Conservation (phyloP, 306 rosid genomes). For the Begonia peltatifolia region DNA sequence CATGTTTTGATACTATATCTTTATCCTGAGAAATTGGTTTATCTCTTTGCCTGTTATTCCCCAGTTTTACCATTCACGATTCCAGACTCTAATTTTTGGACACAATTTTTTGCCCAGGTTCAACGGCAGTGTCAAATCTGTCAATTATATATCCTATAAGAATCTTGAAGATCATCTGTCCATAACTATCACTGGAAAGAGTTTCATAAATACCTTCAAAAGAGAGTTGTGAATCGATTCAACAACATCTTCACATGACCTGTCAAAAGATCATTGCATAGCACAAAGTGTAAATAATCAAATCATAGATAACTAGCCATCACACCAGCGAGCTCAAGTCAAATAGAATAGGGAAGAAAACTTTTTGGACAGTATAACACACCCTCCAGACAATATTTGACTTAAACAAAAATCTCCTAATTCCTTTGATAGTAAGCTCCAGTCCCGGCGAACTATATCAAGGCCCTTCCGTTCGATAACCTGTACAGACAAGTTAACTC, state of each 20-base stretch:
- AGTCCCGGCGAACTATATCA: conserved; percentile 96
- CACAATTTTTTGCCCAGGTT: no score
- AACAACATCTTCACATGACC: conserved; percentile 88
- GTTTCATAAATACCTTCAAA: conserved; percentile 49
- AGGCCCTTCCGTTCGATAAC: conserved; percentile 96
- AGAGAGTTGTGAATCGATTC: conserved; percentile 87
- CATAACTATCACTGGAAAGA: conserved; percentile 6
- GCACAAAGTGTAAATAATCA: no score
- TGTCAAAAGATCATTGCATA: conserved; percentile 9
- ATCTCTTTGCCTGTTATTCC: no score
- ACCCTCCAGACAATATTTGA: conserved; percentile 97
- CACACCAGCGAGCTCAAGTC: neutral
- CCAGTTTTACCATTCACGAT: no score
- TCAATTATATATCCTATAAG: no score
- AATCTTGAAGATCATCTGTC: neutral
- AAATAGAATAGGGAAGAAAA: neutral
- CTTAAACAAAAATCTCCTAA: conserved; percentile 81
- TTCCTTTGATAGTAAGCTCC: conserved; percentile 93
- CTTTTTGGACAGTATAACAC: conserved; percentile 12
- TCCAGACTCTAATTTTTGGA: no score
- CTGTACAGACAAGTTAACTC: conserved; percentile 25
- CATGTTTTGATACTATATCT: neutral
- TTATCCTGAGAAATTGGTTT: no score
- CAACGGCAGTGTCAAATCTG: no score
- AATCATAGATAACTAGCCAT: conserved; percentile 5